Percentiles rank a stretch among this genome's conserved stretches.
phyloP scores from a whole-genome alignment of 495 filamentous ascomycete species.

The Xylaria longipes region DNA sequence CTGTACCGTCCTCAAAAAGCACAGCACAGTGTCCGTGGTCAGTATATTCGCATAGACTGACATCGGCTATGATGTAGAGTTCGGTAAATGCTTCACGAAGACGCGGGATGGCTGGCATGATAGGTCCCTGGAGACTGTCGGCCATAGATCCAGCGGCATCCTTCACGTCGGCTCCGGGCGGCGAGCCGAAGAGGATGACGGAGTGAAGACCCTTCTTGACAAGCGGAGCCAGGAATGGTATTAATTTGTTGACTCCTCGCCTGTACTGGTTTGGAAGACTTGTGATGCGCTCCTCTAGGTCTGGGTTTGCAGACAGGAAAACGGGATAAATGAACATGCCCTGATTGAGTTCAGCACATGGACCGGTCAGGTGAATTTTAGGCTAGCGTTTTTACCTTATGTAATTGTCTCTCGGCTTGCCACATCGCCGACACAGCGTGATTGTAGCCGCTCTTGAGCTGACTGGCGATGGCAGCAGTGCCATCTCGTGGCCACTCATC shows the following conservation, averaged over 20 bases:
- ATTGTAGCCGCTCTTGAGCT: slow-evolving; percentile 81
- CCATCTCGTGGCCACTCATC: not conserved
- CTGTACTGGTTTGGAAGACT: slow-evolving; percentile 79
- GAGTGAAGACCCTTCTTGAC: slow-evolving; percentile 75
- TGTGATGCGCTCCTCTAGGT: slow-evolving; percentile 78
- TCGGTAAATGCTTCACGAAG: slow-evolving; percentile 72
- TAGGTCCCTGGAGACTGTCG: slow-evolving; percentile 80
- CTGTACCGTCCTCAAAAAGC: slow-evolving; percentile 74
- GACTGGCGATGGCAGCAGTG: slow-evolving; percentile 65
- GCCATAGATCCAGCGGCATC: slow-evolving; percentile 79
- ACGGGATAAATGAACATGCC: slow-evolving; percentile 87
- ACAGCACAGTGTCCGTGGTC: slow-evolving; percentile 89
- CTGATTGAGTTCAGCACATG: slow-evolving; percentile 44
- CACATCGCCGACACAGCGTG: slow-evolving; percentile 78
- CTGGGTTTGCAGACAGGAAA: slow-evolving; percentile 80
- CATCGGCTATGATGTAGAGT: slow-evolving; percentile 78
- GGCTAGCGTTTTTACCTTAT: slow-evolving; percentile 62
- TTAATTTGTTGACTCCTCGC: slow-evolving; percentile 74
- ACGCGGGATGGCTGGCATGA: slow-evolving; percentile 75
- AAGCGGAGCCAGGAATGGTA: slow-evolving; percentile 73
- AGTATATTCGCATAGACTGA: slow-evolving; percentile 87
- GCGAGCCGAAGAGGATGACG: slow-evolving; percentile 84
- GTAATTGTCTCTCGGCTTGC: slow-evolving; percentile 85
- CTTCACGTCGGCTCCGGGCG: slow-evolving; percentile 68
- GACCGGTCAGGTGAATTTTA: not conserved